Conservation (phyloP, 257 asterid species). For the Salvia hispanica region DNA sequence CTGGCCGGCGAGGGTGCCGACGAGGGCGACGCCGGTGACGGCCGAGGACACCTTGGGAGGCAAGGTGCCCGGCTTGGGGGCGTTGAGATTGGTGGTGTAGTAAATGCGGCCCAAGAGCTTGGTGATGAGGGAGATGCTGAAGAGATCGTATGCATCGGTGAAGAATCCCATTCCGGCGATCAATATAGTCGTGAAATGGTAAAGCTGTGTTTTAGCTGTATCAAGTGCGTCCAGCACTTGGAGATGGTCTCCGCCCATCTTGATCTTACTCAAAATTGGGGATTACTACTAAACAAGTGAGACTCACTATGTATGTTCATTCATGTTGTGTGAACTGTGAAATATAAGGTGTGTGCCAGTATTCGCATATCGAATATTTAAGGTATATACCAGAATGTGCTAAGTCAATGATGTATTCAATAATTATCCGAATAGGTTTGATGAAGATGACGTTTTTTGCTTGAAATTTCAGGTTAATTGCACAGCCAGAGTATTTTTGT, state of each 20-base stretch:
- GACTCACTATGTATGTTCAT: background rate
- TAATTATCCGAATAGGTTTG: background rate
- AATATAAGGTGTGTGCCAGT: slow-evolving; percentile 7
- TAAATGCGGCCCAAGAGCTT: slow-evolving; percentile 56
- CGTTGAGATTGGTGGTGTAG: slow-evolving; percentile 41
- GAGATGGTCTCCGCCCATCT: slow-evolving; percentile 39
- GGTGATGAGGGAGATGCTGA: slow-evolving; percentile 50
- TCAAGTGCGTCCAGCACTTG: slow-evolving; percentile 65
- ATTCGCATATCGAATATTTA: slow-evolving; percentile 3
- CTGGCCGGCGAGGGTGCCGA: slow-evolving; percentile 50
- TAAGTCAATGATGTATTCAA: too few relatives aligned
- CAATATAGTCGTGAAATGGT: slow-evolving; percentile 63
- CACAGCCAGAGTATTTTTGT: background rate
- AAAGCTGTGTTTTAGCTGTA: slow-evolving; percentile 57
- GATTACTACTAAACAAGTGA: background rate
- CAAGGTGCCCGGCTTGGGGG: slow-evolving; percentile 46
- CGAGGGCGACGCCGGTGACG: slow-evolving; percentile 50
- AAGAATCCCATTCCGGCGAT: slow-evolving; percentile 74
- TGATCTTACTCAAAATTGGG: too few relatives aligned
- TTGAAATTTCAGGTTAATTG: background rate
- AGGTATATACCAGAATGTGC: background rate
- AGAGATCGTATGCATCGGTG: slow-evolving; percentile 69
- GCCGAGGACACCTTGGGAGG: slow-evolving; percentile 45
- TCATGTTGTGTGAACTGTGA: background rate
- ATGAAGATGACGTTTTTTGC: slow-evolving; percentile 1